Percentiles rank a stretch among this genome's conserved stretches.
phyloP scores from a whole-genome alignment of 139 green algal genomes.

The Choricystis sp. region DNA sequence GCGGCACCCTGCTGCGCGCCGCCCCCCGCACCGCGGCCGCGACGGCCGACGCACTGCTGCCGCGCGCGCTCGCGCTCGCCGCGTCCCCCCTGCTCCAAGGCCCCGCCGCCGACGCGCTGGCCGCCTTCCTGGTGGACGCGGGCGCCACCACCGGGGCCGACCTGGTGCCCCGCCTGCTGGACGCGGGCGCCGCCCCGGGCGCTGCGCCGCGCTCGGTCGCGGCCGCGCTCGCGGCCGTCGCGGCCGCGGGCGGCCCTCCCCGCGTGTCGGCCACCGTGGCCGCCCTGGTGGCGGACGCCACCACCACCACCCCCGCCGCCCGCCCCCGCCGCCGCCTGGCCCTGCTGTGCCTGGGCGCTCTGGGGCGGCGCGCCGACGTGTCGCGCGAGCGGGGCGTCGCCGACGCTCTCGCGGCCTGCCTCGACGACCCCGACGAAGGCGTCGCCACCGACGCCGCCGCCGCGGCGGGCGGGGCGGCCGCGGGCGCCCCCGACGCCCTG shows the following conservation, averaged over 20 bases:
- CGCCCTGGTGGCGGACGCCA: constrained; percentile 15
- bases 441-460: constrained; percentile 21
- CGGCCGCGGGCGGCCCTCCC: constrained; percentile 16
- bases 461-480: constrained; percentile 16
- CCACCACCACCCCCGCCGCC: background rate
- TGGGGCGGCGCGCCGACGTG: constrained; percentile 56
- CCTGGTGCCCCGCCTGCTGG: constrained; percentile 40
- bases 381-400: constrained; percentile 25
- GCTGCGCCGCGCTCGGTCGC: constrained; percentile 12
- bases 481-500: background rate
- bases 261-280: constrained; percentile 20
- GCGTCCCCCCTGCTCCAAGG: constrained; percentile 63
- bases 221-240: constrained; percentile 63
- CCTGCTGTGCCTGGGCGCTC: constrained; percentile 74
- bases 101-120: constrained; percentile 36
- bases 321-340: constrained; percentile 38
- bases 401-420: constrained; percentile 13
- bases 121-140: constrained; percentile 33
- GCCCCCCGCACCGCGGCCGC: background rate
- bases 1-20: background rate
- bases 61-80: constrained; percentile 46
- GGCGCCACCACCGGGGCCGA: constrained; percentile 3
- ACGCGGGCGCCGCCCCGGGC: constrained; percentile 15
- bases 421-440: constrained; percentile 21
- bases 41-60: constrained; percentile 12